Base-by-base conservation (phyloP, 192 early-diverging fungal genomes). In the Linnemannia zychae region DNA sequence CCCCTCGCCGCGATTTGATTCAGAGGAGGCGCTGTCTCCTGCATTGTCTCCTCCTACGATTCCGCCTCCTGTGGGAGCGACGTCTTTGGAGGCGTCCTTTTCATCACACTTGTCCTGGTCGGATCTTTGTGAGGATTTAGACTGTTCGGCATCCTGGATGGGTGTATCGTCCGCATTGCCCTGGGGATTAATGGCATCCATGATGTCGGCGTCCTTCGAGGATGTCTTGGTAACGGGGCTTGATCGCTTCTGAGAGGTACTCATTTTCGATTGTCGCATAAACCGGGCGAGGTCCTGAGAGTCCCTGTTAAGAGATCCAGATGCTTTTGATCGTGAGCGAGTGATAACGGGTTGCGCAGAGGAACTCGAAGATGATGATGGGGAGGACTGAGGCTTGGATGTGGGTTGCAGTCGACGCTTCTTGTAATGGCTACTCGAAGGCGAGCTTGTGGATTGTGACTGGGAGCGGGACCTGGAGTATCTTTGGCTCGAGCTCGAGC, bases 191-290 rank as follows among this genome's bases (percentile, higher is more conserved):
- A 18, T 20, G 33, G 34, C 36, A 37, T 37, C 67, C 18, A 40
- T 40, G 37, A n/a, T 69, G 33, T 69, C 67, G 37, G 40, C 2
- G 44, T 77, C 70, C 69, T 47, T 70, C 0, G 33, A 24, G n/a
- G 34, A 2, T 66, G 47, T 20, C 48, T 78, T 84, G 47, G 72
- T 66, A 46, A 18, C 24, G 31, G 72, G 76, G 28, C 72, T 84
- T 33, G 82, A 84, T 70, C 76, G 31, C 73, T 84, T 84, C 67
- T 84, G 82, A 38, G 76, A 75, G 31, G 82, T 84, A 46, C 82
- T 84, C 67, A 67, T 84, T 75, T 84, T 84, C 22, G 82, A 84
- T 63, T 78, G 76, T 47, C 77, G 82, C 76, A 78, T 78, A 48
- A 75, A 84, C 34, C 68, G 53, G 44, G 71, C 44, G n/a, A 78